Percentiles rank a stretch among this genome's conserved stretches.
phyloP scores from a whole-genome alignment of 2,329 filamentous ascomycete species.

The Byssochlamys sp. region DNA sequence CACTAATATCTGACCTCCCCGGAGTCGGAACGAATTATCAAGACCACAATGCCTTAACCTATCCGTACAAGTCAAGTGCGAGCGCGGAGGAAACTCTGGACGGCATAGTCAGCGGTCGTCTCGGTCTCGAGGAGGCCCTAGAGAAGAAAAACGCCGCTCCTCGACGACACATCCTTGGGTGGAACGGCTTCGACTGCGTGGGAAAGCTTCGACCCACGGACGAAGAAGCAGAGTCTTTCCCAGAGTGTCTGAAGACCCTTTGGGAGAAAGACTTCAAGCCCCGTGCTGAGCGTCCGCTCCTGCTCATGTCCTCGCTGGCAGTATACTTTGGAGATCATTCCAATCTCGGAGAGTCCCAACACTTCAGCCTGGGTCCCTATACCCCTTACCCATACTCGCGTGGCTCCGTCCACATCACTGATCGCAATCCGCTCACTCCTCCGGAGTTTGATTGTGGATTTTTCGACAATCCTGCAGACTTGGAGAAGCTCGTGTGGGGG shows the following conservation, averaged over 20 bases:
- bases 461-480: constrained; percentile 44
- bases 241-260: constrained; percentile 42
- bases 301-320: constrained; percentile 6
- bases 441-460: constrained; percentile 51
- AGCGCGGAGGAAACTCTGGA: constrained; percentile 45
- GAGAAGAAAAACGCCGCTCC: constrained; percentile 34
- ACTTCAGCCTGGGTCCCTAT: constrained; percentile 45
- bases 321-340: constrained; percentile 20
- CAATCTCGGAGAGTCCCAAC: constrained; percentile 36
- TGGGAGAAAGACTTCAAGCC: constrained; percentile 50
- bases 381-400: constrained; percentile 53
- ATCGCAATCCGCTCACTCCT: constrained; percentile 27
- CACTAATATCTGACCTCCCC: constrained; percentile 38
- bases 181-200: constrained; percentile 49
- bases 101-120: constrained; percentile 41
- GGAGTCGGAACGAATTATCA: constrained; percentile 45
- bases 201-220: constrained; percentile 49
- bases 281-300: constrained; percentile 29
- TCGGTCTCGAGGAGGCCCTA: constrained; percentile 39
- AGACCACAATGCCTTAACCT: constrained; percentile 38
- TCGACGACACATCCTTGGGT: constrained; percentile 38
- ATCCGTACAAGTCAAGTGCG: constrained; percentile 43
- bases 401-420: constrained; percentile 51
- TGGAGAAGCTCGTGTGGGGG: constrained; percentile 53
- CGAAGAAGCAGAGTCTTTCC: constrained; percentile 43